A percentile compares a stretch with the other conserved stretches of the same genome.
These are phyloP conservation scores for cucumber (Cucumis sativus) DNA, from an alignment of 306 rosid genomes.

Conservation along the genomic window Cucumber_9930_V3 NC_026660.2:318001-318500, in stretches of 20 bases:
- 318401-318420: not conserved
- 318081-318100: conserved; percentile 1
- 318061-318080: conserved; percentile 9
- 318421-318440: not conserved
- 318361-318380: too few relatives aligned
- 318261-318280: not conserved
- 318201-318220: not conserved
- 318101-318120: too few relatives aligned
- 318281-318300: not conserved
- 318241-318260: conserved; percentile 3
- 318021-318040: not conserved
- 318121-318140: not conserved
- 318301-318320: not conserved
- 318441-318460: not conserved
- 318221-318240: not conserved
- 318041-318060: conserved; percentile 7
- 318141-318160: not conserved
- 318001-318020: conserved; percentile 1
- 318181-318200: not conserved
- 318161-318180: not conserved
- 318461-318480: not conserved
- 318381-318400: not conserved
- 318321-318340: not conserved
- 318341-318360: not conserved
- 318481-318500: not conserved